Evolutionary conservation across 306 rosid species (phyloP), one percentile per base, ranked within the genome.

Genomic region (Fragaria nilgerrensis): DNA sequence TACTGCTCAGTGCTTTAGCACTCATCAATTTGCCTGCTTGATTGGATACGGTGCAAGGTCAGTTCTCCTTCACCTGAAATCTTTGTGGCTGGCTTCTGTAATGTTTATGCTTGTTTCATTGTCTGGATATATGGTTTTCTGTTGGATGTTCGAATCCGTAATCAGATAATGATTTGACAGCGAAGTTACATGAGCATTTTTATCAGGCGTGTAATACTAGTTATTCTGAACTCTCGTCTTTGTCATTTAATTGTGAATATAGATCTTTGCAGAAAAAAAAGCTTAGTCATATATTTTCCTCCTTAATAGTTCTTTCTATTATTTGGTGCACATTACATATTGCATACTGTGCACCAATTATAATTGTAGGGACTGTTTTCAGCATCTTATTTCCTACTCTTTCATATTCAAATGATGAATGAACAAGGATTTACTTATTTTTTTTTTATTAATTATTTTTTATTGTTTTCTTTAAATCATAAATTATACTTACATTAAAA

Each of bases 31-130:
- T 86, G 97, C 99, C 78, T 95, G 97, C 82, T 89, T 95, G 86
- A 87, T 95, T 81, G 99, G 99, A 92, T 95, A 90, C 84, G 99
- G 99, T 85, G 99, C 99, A 80, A 95, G 99, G 99, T 95, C 80
- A 74, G 78, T 85, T 75, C 41, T 70, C 68, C 70, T 53, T 76
- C n/a, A 16, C n/a, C 61, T 39, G 49, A 75, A 73, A 55, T 66
- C 32, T 81, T 59, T 72, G 56, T 78, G 22, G 27, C 58, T 34
- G 58, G 56, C n/a, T 69, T 39, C 8, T 47, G 45, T 14, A 13
- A 23, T 77, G 27, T 59, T 41, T 8, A 19, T 64, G 23, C 12
- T 64, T 73, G 50, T 13, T 39, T 64, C 56, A 41, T 2, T 72
- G 66, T 13, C 15, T 59, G 66, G 16, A 59, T 59, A 25, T 25